phyloP scores from a whole-genome alignment of 129 eudicot species.

The Tagetes patula region DNA sequence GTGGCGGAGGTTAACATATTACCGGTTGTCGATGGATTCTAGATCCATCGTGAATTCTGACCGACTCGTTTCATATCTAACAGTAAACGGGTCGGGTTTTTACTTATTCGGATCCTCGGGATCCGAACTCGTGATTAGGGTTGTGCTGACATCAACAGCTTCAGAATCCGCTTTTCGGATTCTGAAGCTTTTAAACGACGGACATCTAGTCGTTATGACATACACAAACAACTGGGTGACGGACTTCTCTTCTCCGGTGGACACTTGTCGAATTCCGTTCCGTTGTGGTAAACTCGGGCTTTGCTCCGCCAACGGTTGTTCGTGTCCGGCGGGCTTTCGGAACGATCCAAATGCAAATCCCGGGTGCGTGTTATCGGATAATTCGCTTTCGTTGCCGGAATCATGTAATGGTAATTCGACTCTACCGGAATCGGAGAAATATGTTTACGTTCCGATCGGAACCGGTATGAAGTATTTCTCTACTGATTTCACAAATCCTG shows the following conservation, averaged over 20 bases:
- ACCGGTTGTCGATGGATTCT: conserved; percentile 60
- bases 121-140: conserved; percentile 41
- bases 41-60: conserved; percentile 44
- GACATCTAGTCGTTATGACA: conserved; percentile 44
- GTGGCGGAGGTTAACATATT: conserved; percentile 53
- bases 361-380: conserved; percentile 47
- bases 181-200: conserved; percentile 48
- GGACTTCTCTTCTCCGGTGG: conserved; percentile 53
- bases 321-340: conserved; percentile 60
- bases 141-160: not conserved
- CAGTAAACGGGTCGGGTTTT: conserved; percentile 60
- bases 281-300: conserved; percentile 57
- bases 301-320: conserved; percentile 46
- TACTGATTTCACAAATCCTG: conserved; percentile 47
- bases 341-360: conserved; percentile 18
- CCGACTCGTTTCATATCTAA: conserved; percentile 46
- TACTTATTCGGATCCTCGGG: conserved; percentile 35
- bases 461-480: conserved; percentile 54
- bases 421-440: conserved; percentile 27
- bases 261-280: conserved; percentile 48
- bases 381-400: conserved; percentile 40
- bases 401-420: conserved; percentile 45
- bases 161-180: conserved; percentile 36
- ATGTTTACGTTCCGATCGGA: conserved; percentile 44
- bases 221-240: conserved; percentile 19